Conservation (phyloP, 768 basidiomycete species). For the Brasilioporus rufonigricans region DNA sequence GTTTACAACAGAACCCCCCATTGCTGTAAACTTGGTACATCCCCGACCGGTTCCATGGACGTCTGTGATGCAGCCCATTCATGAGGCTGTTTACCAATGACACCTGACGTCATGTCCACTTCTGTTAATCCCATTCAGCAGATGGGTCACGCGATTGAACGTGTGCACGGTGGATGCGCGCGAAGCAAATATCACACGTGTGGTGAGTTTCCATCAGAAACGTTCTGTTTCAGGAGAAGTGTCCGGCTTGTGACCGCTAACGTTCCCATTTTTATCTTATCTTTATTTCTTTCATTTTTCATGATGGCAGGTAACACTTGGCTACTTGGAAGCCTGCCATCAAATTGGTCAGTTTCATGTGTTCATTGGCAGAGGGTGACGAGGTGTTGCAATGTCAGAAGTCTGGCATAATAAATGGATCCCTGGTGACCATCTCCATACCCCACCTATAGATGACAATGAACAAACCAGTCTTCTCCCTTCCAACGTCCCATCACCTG, state of each 20-base stretch:
- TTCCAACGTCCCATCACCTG: too few species aligned
- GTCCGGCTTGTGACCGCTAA: conserved; percentile 34
- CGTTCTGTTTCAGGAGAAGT: conserved; percentile 19
- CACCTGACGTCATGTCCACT: conserved; percentile 17
- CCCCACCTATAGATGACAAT: too few species aligned
- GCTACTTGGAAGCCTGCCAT: conserved; percentile 27
- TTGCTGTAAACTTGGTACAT: conserved; percentile 35
- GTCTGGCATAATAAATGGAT: too few species aligned
- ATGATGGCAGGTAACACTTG: neutral
- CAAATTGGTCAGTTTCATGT: conserved; percentile 31
- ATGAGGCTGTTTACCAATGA: conserved; percentile 11
- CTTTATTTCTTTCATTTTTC: neutral
- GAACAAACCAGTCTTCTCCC: too few species aligned
- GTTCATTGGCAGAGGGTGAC: conserved; percentile 20
- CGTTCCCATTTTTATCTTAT: neutral
- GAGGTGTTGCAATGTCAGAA: neutral
- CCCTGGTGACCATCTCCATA: too few species aligned
- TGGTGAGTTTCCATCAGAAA: conserved; percentile 28
- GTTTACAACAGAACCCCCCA: conserved; percentile 12
- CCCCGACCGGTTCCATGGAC: conserved; percentile 29
- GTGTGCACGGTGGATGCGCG: conserved; percentile 3
- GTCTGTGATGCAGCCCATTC: conserved; percentile 24
- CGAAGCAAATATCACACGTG: conserved; percentile 24
- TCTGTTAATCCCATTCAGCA: conserved; percentile 29
- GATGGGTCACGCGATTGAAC: conserved; percentile 31